Percentiles rank a stretch among this genome's conserved stretches.
phyloP scores from a whole-genome alignment of 768 basidiomycete species.

The Lactifluus pinguis region DNA sequence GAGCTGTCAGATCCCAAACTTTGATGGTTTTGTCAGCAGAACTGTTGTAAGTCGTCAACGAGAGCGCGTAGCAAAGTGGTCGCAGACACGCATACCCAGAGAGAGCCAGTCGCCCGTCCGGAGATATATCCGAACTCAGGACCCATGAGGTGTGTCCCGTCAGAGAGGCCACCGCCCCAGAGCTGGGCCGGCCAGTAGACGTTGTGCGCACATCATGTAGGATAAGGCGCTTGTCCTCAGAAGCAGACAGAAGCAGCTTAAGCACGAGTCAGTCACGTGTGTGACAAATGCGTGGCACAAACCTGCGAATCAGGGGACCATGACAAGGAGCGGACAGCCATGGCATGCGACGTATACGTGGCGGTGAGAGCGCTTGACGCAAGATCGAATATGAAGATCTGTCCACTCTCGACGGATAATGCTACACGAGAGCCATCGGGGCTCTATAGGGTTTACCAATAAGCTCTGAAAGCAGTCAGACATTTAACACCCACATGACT shows the following conservation, averaged over 20 bases:
- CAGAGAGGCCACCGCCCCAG: slow-evolving; percentile 76
- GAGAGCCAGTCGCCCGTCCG: slow-evolving; percentile 67
- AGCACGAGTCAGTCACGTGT: not conserved
- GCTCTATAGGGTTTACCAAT: slow-evolving; percentile 45
- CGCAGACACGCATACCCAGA: slow-evolving; percentile 54
- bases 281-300: slow-evolving; percentile 23
- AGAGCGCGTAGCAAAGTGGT: not conserved
- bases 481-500: slow-evolving; percentile 46
- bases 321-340: slow-evolving; percentile 76
- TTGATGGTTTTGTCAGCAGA: slow-evolving; percentile 83
- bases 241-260: slow-evolving; percentile 80
- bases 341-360: slow-evolving; percentile 82
- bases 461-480: not conserved
- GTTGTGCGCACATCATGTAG: slow-evolving; percentile 83
- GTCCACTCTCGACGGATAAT: slow-evolving; percentile 77
- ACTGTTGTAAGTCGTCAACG: slow-evolving; percentile 28
- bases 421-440: slow-evolving; percentile 81
- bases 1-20: slow-evolving; percentile 76
- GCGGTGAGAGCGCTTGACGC: slow-evolving; percentile 54
- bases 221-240: slow-evolving; percentile 87
- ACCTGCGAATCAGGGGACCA: slow-evolving; percentile 91
- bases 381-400: slow-evolving; percentile 79
- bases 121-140: slow-evolving; percentile 71
- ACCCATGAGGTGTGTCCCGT: slow-evolving; percentile 91
- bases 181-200: slow-evolving; percentile 46